A percentile compares a stretch with the other conserved stretches of the same genome.
Conservation (phyloP, 2,329 filamentous ascomycete species). For the Exophiala viscosa region DNA sequence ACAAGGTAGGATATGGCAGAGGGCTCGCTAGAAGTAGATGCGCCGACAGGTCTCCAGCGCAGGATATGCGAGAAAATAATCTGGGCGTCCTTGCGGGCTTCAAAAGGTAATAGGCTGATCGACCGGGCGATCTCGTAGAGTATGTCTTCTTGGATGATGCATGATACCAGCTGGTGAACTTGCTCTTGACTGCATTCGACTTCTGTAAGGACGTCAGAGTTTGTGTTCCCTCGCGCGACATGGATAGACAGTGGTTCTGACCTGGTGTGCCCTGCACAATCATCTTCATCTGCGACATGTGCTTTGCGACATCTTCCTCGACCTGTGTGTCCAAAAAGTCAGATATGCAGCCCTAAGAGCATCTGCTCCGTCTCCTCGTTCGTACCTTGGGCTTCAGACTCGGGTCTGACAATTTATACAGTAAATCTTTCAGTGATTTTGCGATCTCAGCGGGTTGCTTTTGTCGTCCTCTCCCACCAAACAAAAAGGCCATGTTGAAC, state of each 20-base stretch:
- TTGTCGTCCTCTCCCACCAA: constrained; percentile 56
- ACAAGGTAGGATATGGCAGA: constrained; percentile 86
- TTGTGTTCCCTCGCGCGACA: constrained; percentile 10
- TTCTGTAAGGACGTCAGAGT: constrained; percentile 52
- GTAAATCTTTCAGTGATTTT: constrained; percentile 60
- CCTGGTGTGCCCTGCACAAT: constrained; percentile 90
- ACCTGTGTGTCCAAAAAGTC: constrained; percentile 1
- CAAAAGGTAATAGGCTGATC: constrained; percentile 84
- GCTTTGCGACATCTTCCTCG: constrained; percentile 54
- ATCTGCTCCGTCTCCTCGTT: neutral
- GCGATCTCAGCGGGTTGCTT: constrained; percentile 61
- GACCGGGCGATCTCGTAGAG: constrained; percentile 77
- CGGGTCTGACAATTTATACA: constrained; percentile 59
- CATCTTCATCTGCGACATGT: constrained; percentile 85
- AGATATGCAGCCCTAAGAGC: too few relatives aligned
- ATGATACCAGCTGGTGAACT: constrained; percentile 78
- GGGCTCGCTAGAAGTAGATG: constrained; percentile 64
- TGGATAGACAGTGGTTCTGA: too few relatives aligned
- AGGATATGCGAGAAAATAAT: constrained; percentile 94
- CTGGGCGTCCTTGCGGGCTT: constrained; percentile 92
- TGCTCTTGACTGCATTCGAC: constrained; percentile 81
- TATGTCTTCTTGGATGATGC: constrained; percentile 84
- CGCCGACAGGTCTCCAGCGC: constrained; percentile 71
- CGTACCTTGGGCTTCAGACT: constrained; percentile 54
- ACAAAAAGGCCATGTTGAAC: constrained; percentile 64